Conservation (phyloP, 208 protist species). For the Willaertia magna region DNA sequence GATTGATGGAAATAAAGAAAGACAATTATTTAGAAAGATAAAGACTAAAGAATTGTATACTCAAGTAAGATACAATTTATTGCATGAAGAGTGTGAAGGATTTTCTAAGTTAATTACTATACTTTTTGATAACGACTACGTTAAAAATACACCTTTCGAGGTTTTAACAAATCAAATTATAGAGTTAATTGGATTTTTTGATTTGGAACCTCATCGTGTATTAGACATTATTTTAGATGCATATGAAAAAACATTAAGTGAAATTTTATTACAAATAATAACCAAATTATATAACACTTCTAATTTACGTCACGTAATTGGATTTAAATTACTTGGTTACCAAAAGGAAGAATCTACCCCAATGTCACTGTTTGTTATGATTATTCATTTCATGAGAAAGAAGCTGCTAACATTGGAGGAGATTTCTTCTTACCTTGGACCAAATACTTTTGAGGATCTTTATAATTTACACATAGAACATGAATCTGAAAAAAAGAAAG, state of each 20-base stretch:
- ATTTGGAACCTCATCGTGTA: slow-evolving; percentile 55
- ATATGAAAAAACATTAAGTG: slow-evolving; percentile 27
- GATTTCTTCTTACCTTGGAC: neutral
- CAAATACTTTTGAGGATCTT: neutral
- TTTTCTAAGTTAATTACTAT: slow-evolving; percentile 53
- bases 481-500: neutral
- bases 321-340: neutral
- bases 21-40: neutral
- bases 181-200: slow-evolving; percentile 39
- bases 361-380: neutral
- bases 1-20: neutral
- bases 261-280: neutral
- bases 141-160: neutral
- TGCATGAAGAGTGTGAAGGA: slow-evolving; percentile 53
- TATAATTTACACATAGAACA: neutral
- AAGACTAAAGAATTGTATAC: slow-evolving; percentile 25
- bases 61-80: slow-evolving; percentile 51
- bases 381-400: neutral
- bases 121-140: slow-evolving; percentile 8
- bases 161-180: neutral
- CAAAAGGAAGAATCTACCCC: neutral
- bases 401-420: neutral
- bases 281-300: neutral
- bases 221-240: slow-evolving; percentile 46
- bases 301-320: neutral